Conservation (phyloP, 495 filamentous ascomycete species). For the Neurospora sp. region DNA sequence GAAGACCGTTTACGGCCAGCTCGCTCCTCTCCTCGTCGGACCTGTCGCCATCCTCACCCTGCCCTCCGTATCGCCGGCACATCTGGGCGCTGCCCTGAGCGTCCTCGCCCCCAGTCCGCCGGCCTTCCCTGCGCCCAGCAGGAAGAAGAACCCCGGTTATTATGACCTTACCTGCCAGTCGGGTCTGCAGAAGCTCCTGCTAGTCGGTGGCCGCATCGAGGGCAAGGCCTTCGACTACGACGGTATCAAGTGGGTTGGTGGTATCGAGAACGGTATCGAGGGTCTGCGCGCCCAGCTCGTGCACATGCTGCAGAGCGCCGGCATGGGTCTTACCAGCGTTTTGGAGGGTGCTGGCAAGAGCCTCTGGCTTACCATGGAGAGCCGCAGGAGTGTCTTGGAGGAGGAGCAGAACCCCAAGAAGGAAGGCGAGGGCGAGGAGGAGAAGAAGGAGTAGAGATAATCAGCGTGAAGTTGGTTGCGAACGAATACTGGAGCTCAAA, state of each 20-base stretch:
- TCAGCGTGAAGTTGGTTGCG: not conserved
- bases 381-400: conserved; percentile 63
- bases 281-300: conserved; percentile 75
- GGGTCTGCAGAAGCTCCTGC: conserved; percentile 74
- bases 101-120: conserved; percentile 60
- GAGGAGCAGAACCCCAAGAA: conserved; percentile 49
- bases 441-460: conserved; percentile 23
- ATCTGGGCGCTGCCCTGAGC: conserved; percentile 67
- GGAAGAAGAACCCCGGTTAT: conserved; percentile 66
- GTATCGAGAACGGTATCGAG: conserved; percentile 74
- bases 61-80: conserved; percentile 68
- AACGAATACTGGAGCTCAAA: not conserved
- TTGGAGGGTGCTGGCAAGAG: conserved; percentile 70
- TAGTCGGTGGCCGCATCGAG: conserved; percentile 75
- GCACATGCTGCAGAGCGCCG: conserved; percentile 61
- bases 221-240: conserved; percentile 73
- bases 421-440: conserved; percentile 20
- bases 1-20: conserved; percentile 37
- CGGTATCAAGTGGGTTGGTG: conserved; percentile 71
- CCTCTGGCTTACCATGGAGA: conserved; percentile 76
- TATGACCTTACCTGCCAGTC: conserved; percentile 64
- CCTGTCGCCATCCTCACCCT: conserved; percentile 73
- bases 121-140: conserved; percentile 65
- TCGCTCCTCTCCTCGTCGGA: conserved; percentile 69
- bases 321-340: conserved; percentile 56